Evolutionary conservation across 352 stramenopile species (phyloP).

Genomic region (Pythium sp.): DNA sequence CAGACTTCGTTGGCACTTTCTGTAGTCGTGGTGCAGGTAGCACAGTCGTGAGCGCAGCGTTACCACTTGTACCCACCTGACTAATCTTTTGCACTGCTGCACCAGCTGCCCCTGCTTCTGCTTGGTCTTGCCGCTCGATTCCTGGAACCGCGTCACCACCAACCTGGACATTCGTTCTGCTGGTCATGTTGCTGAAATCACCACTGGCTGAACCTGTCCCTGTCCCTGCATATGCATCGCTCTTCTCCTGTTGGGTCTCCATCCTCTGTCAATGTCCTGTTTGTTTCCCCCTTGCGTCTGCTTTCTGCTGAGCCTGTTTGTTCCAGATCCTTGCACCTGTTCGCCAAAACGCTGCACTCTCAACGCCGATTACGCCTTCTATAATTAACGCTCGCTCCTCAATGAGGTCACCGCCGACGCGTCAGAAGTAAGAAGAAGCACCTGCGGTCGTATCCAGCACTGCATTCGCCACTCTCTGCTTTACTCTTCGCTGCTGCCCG

Average conservation of each 20-base stretch:
- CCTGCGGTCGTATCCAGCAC: background rate
- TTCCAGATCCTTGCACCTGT: background rate
- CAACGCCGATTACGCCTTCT: background rate
- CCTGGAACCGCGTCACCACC: background rate
- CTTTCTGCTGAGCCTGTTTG: background rate
- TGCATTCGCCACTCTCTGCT: background rate
- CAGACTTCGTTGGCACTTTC: constrained; percentile 1
- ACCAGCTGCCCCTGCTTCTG: background rate
- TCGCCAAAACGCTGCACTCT: background rate
- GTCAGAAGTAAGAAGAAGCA: background rate
- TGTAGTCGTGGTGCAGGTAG: constrained; percentile 7
- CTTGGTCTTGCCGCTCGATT: background rate
- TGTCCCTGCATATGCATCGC: background rate
- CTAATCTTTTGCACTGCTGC: background rate
- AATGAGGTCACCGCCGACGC: background rate
- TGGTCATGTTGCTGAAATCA: constrained; percentile 1
- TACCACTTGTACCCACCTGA: background rate
- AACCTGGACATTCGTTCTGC: too few species aligned
- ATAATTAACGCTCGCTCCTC: background rate
- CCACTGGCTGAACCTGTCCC: background rate
- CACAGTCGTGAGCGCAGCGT: background rate
- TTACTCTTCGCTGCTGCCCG: background rate
- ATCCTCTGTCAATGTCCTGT: background rate
- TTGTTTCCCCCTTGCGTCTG: background rate
- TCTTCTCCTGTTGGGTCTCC: constrained; percentile 3